Conservation (phyloP, 2,329 filamentous ascomycete species). For the Alternaria infectoria region DNA sequence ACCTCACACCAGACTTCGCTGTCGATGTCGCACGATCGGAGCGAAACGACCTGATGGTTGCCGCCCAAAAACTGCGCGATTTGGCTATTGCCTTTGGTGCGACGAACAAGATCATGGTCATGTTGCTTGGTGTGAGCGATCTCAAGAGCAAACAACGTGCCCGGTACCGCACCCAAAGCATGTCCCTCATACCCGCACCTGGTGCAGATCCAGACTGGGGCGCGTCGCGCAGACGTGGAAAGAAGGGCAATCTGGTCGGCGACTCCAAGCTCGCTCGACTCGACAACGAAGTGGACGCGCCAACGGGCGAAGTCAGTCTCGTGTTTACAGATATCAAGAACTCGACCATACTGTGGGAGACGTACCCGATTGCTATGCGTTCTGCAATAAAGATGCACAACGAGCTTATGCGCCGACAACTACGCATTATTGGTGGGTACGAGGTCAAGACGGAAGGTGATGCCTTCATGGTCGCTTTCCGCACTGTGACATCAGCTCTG, state of each 20-base stretch:
- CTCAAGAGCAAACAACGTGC: conserved; percentile 84
- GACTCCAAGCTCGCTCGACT: conserved; percentile 88
- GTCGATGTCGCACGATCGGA: conserved; percentile 91
- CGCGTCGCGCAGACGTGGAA: conserved; percentile 64
- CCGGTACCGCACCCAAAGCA: conserved; percentile 77
- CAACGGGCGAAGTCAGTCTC: conserved; percentile 87
- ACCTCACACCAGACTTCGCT: conserved; percentile 84
- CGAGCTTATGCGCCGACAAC: conserved; percentile 90
- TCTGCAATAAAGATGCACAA: conserved; percentile 98
- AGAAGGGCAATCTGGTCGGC: conserved; percentile 66
- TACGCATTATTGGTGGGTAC: conserved; percentile 93
- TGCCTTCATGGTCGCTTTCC: conserved; percentile 99
- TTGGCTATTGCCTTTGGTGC: conserved; percentile 95
- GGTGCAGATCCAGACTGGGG: conserved; percentile 75
- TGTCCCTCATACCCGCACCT: conserved; percentile 78
- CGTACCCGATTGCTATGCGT: conserved; percentile 92
- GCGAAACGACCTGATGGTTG: conserved; percentile 88
- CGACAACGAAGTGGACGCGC: conserved; percentile 88
- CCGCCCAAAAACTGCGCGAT: conserved; percentile 91
- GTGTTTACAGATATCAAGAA: conserved; percentile 99
- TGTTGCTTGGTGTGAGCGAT: conserved; percentile 94
- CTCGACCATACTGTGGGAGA: conserved; percentile 95
- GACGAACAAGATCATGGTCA: conserved; percentile 96
- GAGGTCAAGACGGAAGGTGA: conserved; percentile 99
- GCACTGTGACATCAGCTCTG: conserved; percentile 90